These are phyloP conservation scores for Hypoxylon sp. DNA, from an alignment of 2,329 filamentous ascomycete genomes.

Conservation along the genomic window DNA sequence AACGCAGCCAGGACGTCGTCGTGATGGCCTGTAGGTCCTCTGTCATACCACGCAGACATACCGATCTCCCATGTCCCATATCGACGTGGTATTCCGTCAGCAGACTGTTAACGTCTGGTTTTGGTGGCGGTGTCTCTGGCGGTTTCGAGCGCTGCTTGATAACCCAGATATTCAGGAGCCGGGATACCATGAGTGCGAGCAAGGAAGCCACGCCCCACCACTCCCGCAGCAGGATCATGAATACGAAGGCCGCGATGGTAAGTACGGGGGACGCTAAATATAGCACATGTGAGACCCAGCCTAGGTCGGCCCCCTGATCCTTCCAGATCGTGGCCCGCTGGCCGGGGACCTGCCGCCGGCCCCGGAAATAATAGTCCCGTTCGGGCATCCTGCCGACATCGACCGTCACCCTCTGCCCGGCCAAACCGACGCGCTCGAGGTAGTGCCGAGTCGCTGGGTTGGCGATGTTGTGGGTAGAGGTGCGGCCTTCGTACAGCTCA, in stretches of 20 bases:
- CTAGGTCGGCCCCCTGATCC: constrained; percentile 55
- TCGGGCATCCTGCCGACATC: constrained; percentile 69
- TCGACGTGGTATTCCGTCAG: constrained; percentile 65
- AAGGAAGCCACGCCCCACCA: constrained; percentile 66
- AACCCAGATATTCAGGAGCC: constrained; percentile 68
- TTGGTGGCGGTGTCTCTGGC: constrained; percentile 29
- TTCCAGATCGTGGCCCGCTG: constrained; percentile 51
- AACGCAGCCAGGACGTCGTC: constrained; percentile 67
- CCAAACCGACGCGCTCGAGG: constrained; percentile 67
- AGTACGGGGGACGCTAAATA: constrained; percentile 63
- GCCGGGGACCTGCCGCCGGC: constrained; percentile 44
- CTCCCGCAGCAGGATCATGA: constrained; percentile 63
- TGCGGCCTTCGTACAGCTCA: constrained; percentile 52
- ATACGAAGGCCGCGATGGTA: constrained; percentile 59
- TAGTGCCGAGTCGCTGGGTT: constrained; percentile 68
- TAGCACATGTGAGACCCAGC: constrained; percentile 63
- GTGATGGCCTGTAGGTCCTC: constrained; percentile 72
- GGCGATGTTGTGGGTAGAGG: constrained; percentile 55
- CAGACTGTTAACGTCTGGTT: constrained; percentile 43
- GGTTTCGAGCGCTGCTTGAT: constrained; percentile 64
- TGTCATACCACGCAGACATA: constrained; percentile 66
- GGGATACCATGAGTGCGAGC: constrained; percentile 64
- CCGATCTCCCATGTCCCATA: constrained; percentile 63
- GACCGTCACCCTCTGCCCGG: constrained; percentile 68
- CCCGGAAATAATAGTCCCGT: constrained; percentile 45